Conservation (phyloP, 192 early-diverging fungal genomes). For the Gamsiella multidivaricata region DNA sequence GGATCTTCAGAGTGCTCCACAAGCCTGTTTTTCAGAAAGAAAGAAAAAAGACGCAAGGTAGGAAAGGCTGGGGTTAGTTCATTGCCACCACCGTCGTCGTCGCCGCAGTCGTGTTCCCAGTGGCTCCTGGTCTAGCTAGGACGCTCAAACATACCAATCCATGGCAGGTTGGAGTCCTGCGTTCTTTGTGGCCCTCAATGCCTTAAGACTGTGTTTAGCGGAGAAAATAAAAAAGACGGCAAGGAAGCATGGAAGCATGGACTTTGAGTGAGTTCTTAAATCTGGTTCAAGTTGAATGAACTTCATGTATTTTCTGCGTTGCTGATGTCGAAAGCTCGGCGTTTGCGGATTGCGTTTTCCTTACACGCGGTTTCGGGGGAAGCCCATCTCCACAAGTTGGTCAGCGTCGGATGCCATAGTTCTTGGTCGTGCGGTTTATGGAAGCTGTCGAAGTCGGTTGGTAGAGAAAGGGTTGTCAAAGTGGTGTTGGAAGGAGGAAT, state of each 20-base stretch:
- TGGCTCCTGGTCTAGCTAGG: not conserved
- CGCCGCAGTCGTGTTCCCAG: not conserved
- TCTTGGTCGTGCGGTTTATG: too few relatives aligned
- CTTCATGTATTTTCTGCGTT: too few relatives aligned
- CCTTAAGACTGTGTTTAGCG: constrained; percentile 49
- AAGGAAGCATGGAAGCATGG: too few relatives aligned
- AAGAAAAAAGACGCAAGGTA: not conserved
- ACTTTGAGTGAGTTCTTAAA: too few relatives aligned
- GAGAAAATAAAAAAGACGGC: not conserved
- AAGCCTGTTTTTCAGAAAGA: constrained; percentile 68
- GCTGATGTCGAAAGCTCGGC: not conserved
- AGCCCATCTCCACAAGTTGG: constrained; percentile 75
- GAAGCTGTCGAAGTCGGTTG: too few relatives aligned
- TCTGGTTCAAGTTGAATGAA: too few relatives aligned
- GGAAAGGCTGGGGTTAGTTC: not conserved
- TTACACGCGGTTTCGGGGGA: constrained; percentile 71
- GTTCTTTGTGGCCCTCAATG: constrained; percentile 76
- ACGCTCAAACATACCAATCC: constrained; percentile 74
- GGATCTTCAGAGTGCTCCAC: constrained; percentile 79
- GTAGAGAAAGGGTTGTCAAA: too few relatives aligned
- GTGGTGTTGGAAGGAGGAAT: too few relatives aligned
- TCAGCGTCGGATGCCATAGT: constrained; percentile 62
- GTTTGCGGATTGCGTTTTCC: not conserved
- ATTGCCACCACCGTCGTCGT: not conserved
- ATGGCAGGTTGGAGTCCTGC: constrained; percentile 85